Conservation (phyloP, 768 basidiomycete species). For the Suillus variegatus region DNA sequence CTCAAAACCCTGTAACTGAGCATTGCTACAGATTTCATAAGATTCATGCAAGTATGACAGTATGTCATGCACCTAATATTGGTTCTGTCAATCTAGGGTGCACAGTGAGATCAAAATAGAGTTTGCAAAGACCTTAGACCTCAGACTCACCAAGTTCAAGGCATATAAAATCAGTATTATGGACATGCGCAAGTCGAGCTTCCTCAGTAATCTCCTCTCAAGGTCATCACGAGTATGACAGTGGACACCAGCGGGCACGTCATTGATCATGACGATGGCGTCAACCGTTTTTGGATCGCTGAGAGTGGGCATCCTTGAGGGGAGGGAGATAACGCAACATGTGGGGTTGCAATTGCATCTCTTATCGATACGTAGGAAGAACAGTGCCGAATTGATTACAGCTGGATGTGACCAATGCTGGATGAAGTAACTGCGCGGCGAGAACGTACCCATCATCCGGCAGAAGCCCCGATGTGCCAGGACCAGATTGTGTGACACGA, state of each 20-base stretch:
- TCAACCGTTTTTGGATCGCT: not conserved
- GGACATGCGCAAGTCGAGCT: not conserved
- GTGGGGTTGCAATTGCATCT: not conserved
- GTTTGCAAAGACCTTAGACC: not conserved
- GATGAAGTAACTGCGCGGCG: not conserved
- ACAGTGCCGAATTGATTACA: not conserved
- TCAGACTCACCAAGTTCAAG: not conserved
- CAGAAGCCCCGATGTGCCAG: not conserved
- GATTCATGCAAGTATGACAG: not conserved
- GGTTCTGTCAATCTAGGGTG: not conserved
- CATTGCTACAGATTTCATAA: constrained; percentile 4
- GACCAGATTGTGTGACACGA: not conserved
- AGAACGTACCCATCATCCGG: not conserved
- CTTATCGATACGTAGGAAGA: not conserved
- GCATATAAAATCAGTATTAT: not conserved
- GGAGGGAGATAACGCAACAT: not conserved
- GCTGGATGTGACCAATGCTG: not conserved
- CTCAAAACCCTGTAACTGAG: constrained; percentile 27
- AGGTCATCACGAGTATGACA: not conserved
- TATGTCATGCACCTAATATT: not conserved
- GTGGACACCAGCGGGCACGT: not conserved
- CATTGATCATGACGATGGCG: not conserved
- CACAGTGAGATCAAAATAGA: not conserved
- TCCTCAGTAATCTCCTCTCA: not conserved
- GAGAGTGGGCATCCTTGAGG: not conserved